phyloP scores from a whole-genome alignment of 352 stramenopile species.

The Globisporangium cystogenes region DNA sequence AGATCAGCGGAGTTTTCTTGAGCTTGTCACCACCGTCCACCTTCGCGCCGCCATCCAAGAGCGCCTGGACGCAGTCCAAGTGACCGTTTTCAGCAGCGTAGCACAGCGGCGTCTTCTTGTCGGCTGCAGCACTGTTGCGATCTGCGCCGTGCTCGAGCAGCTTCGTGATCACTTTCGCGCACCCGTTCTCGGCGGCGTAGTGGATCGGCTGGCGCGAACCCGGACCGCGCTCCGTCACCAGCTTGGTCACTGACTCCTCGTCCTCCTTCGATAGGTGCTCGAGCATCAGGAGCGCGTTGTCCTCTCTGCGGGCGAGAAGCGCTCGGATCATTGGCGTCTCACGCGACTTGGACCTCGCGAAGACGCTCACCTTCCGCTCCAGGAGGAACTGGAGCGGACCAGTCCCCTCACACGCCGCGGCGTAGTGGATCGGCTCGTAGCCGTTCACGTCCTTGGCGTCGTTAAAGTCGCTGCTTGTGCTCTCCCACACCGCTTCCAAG shows the following conservation, averaged over 20 bases:
- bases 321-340: conserved; percentile 65
- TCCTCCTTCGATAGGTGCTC: conserved; percentile 42
- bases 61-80: conserved; percentile 40
- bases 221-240: conserved; percentile 41
- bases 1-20: conserved; percentile 73
- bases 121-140: conserved; percentile 36
- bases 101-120: conserved; percentile 55
- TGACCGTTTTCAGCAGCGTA: conserved; percentile 54
- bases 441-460: conserved; percentile 50
- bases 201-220: conserved; percentile 56
- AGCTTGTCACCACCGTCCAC: conserved; percentile 66
- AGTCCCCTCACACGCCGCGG: conserved; percentile 42
- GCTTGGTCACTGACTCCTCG: conserved; percentile 21
- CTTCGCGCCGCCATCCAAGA: conserved; percentile 48
- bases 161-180: conserved; percentile 34
- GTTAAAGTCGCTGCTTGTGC: conserved; percentile 39
- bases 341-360: conserved; percentile 48
- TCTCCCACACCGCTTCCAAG: conserved; percentile 51
- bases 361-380: conserved; percentile 46
- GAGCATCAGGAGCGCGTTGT: conserved; percentile 56
- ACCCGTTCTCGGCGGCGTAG: conserved; percentile 41
- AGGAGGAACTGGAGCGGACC: conserved; percentile 57
- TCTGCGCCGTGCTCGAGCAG: conserved; percentile 50
- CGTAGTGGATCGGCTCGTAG: conserved; percentile 68
- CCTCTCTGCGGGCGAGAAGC: conserved; percentile 31